Evolutionary conservation across 345 rosid species (phyloP).

Genomic region (Acer campestre): DNA sequence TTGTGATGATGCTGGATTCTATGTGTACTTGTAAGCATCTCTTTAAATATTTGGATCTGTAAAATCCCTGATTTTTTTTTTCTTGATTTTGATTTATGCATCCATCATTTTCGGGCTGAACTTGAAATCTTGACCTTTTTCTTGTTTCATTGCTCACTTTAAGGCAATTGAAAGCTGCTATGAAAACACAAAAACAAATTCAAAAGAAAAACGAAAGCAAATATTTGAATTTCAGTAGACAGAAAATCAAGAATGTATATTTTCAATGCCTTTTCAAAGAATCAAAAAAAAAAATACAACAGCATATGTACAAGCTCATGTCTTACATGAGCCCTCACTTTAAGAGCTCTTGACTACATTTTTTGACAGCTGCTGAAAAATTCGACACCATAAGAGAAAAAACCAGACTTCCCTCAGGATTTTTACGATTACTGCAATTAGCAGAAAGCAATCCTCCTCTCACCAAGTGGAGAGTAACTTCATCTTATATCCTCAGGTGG

Average conservation of each 20-base stretch:
- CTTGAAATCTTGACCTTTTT: background rate
- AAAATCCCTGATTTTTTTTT: background rate
- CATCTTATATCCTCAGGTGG: background rate
- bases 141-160: background rate
- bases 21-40: background rate
- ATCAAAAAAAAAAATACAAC: background rate
- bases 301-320: background rate
- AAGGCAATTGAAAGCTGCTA: background rate
- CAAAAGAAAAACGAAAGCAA: too few relatives aligned
- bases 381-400: background rate
- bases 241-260: background rate
- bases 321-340: background rate
- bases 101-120: background rate
- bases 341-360: background rate
- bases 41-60: too few relatives aligned
- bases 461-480: background rate
- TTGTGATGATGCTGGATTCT: constrained; percentile 13
- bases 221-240: background rate
- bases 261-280: background rate
- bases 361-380: background rate
- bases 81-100: background rate
- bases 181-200: background rate
- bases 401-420: background rate
- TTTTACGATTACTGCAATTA: background rate
- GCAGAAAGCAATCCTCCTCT: background rate